phyloP scores from a whole-genome alignment of 2,329 filamentous ascomycete genomes.

The Penicillium hordei region DNA sequence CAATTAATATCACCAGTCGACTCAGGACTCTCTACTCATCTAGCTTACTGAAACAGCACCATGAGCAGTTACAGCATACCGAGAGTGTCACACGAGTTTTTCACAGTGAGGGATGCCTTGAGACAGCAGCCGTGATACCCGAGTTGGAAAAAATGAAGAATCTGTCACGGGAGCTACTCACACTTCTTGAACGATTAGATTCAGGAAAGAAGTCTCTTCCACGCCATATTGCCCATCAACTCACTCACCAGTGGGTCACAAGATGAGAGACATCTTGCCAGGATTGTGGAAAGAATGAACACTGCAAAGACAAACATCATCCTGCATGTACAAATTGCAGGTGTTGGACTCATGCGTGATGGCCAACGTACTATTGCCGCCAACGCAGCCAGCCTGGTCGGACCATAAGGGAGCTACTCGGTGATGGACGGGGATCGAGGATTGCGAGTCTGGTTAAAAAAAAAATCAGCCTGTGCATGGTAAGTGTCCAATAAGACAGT shows the following conservation, averaged over 20 bases:
- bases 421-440: background rate
- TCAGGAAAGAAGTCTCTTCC: background rate
- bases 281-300: background rate
- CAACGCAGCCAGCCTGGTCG: background rate
- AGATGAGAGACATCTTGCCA: background rate
- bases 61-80: background rate
- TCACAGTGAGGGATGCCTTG: rapidly evolving
- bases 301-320: background rate
- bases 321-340: background rate
- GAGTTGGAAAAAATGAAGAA: background rate
- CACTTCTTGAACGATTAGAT: background rate
- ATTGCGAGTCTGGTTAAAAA: background rate
- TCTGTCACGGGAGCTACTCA: background rate
- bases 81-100: background rate
- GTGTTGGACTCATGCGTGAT: background rate
- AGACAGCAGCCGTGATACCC: background rate
- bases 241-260: background rate
- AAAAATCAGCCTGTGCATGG: background rate
- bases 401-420: background rate
- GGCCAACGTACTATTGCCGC: rapidly evolving
- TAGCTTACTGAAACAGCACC: background rate
- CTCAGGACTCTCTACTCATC: background rate
- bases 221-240: background rate
- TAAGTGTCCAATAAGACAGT: background rate
- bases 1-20: background rate